Percentiles rank a stretch among this genome's conserved stretches.
Evolutionary conservation across 1,139 yeast species (phyloP).

Genomic region (Blastobotrys buckinghamii): DNA sequence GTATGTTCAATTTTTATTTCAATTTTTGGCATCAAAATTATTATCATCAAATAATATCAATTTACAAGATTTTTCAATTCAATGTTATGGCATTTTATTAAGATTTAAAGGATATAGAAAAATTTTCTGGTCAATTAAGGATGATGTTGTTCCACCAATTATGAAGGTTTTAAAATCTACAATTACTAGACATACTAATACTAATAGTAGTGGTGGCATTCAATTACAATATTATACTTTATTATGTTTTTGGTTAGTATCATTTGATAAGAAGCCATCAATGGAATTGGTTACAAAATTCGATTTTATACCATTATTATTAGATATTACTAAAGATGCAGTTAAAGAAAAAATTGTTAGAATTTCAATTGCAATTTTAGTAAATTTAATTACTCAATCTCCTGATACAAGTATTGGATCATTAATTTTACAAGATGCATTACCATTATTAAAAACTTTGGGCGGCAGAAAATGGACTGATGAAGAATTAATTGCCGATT

Average conservation of each 20-base stretch:
- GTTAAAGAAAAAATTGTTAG: constrained; percentile 90
- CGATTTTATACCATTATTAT: constrained; percentile 46
- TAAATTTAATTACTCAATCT: constrained; percentile 37
- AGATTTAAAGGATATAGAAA: constrained; percentile 53
- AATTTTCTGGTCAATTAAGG: constrained; percentile 48
- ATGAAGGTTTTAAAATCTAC: constrained; percentile 43
- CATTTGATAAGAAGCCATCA: constrained; percentile 60
- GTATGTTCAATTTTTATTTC: constrained; percentile 39
- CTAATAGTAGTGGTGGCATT: constrained; percentile 31
- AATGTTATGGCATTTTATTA: constrained; percentile 57
- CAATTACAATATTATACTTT: constrained; percentile 81
- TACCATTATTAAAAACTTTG: constrained; percentile 60
- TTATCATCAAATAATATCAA: constrained; percentile 46
- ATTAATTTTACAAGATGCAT: constrained; percentile 70
- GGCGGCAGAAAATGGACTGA: constrained; percentile 91
- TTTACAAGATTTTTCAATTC: constrained; percentile 60
- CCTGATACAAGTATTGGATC: constrained; percentile 52
- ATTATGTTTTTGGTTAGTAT: constrained; percentile 75
- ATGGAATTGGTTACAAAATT: constrained; percentile 43
- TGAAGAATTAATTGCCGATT: constrained; percentile 78
- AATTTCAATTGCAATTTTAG: constrained; percentile 66
- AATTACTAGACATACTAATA: constrained; percentile 39
- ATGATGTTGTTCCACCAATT: constrained; percentile 52
- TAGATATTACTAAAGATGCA: constrained; percentile 68
- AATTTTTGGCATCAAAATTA: constrained; percentile 40